Evolutionary conservation across 768 basidiomycete species (phyloP).

Genomic region (Termitomyces sp.): DNA sequence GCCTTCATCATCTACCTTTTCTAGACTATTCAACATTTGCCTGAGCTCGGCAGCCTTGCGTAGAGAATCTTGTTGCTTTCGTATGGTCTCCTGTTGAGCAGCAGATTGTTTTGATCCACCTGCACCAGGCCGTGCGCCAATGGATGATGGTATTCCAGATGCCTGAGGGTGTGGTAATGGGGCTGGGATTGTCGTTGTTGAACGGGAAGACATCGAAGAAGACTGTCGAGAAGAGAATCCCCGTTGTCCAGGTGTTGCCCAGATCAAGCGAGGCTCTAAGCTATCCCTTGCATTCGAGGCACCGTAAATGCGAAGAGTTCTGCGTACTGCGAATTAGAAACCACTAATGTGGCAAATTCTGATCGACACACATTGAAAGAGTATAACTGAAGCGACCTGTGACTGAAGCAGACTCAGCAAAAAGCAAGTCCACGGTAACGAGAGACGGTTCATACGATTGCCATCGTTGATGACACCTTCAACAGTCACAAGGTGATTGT

Average conservation of each 20-base stretch:
- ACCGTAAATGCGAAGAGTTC: slow-evolving; percentile 72
- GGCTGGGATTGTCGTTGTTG: not conserved
- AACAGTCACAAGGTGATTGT: slow-evolving; percentile 54
- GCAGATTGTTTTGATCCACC: slow-evolving; percentile 20
- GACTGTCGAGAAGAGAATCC: slow-evolving; percentile 41
- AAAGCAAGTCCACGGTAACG: not conserved
- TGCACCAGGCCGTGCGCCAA: slow-evolving; percentile 10
- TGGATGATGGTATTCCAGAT: slow-evolving; percentile 15
- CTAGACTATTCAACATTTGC: slow-evolving; percentile 60
- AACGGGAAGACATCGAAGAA: slow-evolving; percentile 14
- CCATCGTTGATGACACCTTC: slow-evolving; percentile 72
- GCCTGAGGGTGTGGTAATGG: slow-evolving; percentile 1
- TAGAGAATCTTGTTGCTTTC: slow-evolving; percentile 48
- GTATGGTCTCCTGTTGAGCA: slow-evolving; percentile 43
- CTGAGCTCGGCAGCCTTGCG: slow-evolving; percentile 64
- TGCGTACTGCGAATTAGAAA: slow-evolving; percentile 20
- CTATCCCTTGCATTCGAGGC: slow-evolving; percentile 51
- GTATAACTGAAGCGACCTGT: slow-evolving; percentile 43
- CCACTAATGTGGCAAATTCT: not conserved
- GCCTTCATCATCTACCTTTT: slow-evolving; percentile 76
- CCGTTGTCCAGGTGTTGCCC: slow-evolving; percentile 70
- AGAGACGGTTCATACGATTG: slow-evolving; percentile 43
- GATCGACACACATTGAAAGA: slow-evolving; percentile 52
- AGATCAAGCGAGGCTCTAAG: slow-evolving; percentile 63
- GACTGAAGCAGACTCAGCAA: slow-evolving; percentile 26